Base-by-base conservation (phyloP, 306 rosid species). In the Sphenostylis stenocarpa region DNA sequence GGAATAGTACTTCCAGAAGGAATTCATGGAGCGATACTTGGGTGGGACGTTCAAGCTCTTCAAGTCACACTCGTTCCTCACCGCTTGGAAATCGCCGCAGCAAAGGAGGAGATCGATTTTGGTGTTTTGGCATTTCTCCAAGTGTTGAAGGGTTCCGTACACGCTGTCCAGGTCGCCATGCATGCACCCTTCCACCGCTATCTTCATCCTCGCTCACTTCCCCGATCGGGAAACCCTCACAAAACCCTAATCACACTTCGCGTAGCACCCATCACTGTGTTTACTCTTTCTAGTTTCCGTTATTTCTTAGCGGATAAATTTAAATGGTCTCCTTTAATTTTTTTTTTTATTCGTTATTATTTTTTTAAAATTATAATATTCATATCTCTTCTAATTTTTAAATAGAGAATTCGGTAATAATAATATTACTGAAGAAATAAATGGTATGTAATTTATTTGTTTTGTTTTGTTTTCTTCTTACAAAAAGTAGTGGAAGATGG, bases 1-100 rank as follows among this genome's bases (percentile, higher is more conserved):
- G 3, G 97, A 90, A 81, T 89, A 95, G 79, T 95, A 92, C 87
- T 92, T 95, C 98, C 97, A 95, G 89, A 95, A 95, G 7, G 98
- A 80, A 55, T 92, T 88, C 93, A 95, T 92, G 49, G 87, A 5
- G 20, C 86, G 92, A 64, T 76, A 92, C 34, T 82, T 84, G 1
- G 6, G 81, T 3, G 91, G 98, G 44, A 95, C 98, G 49, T 82
- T 88, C 39, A 95, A 44, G 84, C 97, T 92, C 67, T 84, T 84
- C 89, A 95, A 84, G 77, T 92, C 98, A 11, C 82, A 31, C 81
- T 89, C 80, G 68, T 95, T 95, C 80, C 98, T 89, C 67, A 95
- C 96, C 12, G 97, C 88, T 89, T 94, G 98, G 85, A 95, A 95
- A 80, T 94, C 97, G 48, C 98, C 98, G 73, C 98, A 94, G 80